These are phyloP conservation scores for Xerocomus nothofagi DNA, from an alignment of 1,284 basidiomycete species.

Conservation along the genomic window DNA sequence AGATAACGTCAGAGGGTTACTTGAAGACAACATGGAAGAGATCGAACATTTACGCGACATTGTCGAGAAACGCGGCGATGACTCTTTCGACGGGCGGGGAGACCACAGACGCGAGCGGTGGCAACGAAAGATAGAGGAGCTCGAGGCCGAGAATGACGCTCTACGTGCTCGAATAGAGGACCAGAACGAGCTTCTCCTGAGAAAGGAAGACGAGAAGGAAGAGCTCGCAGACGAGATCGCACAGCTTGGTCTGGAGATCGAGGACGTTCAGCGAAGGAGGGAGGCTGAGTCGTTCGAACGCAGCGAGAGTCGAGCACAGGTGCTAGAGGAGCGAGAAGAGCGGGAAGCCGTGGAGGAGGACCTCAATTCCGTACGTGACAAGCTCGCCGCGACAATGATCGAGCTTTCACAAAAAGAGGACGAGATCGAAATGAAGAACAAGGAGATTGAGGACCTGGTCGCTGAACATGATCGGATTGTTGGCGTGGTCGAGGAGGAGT, in stretches of 20 bases:
- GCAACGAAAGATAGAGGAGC: slow-evolving; percentile 50
- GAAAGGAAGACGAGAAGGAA: slow-evolving; percentile 69
- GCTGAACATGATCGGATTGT: slow-evolving; percentile 68
- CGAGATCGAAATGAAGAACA: slow-evolving; percentile 71
- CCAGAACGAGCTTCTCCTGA: slow-evolving; percentile 53
- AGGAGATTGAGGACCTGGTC: slow-evolving; percentile 70
- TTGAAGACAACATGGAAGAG: slow-evolving; percentile 79
- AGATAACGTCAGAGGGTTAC: slow-evolving; percentile 57
- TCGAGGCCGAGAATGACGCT: slow-evolving; percentile 67
- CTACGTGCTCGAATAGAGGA: slow-evolving; percentile 60
- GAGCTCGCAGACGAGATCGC: slow-evolving; percentile 66
- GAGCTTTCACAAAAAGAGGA: slow-evolving; percentile 82
- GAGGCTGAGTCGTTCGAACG: slow-evolving; percentile 65
- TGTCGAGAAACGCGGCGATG: slow-evolving; percentile 53
- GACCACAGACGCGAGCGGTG: slow-evolving; percentile 41
- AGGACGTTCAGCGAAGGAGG: slow-evolving; percentile 61
- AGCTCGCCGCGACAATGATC: slow-evolving; percentile 73
- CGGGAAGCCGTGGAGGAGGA: slow-evolving; percentile 73
- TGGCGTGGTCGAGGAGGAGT: slow-evolving; percentile 69
- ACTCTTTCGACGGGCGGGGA: slow-evolving; percentile 39
- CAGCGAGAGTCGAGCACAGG: slow-evolving; percentile 66
- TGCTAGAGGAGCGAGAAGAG: slow-evolving; percentile 68
- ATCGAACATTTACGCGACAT: slow-evolving; percentile 66
- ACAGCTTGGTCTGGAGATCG: slow-evolving; percentile 62
- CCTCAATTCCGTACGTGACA: slow-evolving; percentile 70